Evolutionary conservation across 345 rosid genomes (phyloP), one percentile per base, ranked within the genome.

Genomic region (Adansonia digitata): DNA sequence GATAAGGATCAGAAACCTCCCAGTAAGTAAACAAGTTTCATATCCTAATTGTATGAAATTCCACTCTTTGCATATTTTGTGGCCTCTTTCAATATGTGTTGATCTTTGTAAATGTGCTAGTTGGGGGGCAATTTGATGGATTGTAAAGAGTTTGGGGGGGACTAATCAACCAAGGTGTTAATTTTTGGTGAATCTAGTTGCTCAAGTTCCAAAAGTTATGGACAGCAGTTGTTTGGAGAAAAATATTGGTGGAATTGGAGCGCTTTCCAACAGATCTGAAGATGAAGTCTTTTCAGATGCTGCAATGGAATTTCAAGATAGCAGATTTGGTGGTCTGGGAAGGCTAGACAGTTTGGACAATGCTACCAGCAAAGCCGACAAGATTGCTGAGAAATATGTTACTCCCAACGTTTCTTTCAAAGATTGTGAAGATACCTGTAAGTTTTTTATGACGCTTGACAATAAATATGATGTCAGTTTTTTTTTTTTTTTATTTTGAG

Each of bases 231-330:
- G 31, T 46, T n/a, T 35, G 63, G 86, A 75, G 77, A 74, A 40
- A 74, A 75, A 52, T 34, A 80, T 79, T 78, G 78, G 73, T 80
- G 89, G 72, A 77, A 72, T 65, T 43, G 85, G 86, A 24, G 78
- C 75, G 31, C 74, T 77, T 17, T 74, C 85, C 17, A 74, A 15
- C 62, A 84, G 79, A 81, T 81, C 80, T 35, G 94, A 87, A 71
- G 87, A 88, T 69, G 95, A 91, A 8, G 84, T 78, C 4, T 89
- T 87, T 76, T 63, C 90, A 0, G 97, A 92, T 86, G 97, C 97
- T 69, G 81, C 59, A 60, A 71, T 79, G 1, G 91, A 91, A 18
- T 94, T 94, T 75, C 71, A 72, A 0, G 92, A 87, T 5, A 43
- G 75, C 49, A 77, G 81, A 34, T 67, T 74, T 43, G 39, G 64